These are phyloP conservation scores for Datura wrightii DNA, from an alignment of 257 asterid species.

Conservation along the genomic window DNA sequence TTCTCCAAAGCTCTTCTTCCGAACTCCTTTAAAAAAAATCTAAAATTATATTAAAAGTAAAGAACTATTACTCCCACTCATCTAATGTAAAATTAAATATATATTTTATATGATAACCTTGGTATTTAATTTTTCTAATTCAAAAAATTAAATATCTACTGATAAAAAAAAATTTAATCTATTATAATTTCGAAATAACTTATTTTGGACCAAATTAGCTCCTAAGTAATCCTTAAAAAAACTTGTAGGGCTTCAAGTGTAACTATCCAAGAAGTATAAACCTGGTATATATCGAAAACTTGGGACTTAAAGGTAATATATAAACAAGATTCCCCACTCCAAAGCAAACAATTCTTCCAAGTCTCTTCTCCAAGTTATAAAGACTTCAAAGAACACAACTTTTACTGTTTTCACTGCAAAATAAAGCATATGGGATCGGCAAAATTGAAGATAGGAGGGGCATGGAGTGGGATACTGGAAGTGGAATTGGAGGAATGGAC, in stretches of 20 bases:
- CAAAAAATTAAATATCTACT: no score
- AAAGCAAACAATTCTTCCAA: background rate
- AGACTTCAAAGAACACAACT: background rate
- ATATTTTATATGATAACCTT: no score
- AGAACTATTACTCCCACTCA: no score
- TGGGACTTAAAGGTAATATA: background rate
- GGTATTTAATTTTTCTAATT: no score
- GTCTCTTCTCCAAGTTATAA: background rate
- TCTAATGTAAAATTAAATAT: no score
- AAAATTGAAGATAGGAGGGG: conserved; percentile 83
- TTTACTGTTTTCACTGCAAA: background rate
- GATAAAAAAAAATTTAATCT: no score
- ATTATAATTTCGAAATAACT: background rate
- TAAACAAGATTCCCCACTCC: background rate
- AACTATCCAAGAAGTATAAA: background rate
- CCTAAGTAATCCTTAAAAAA: background rate
- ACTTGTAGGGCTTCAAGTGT: background rate
- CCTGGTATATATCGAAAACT: background rate
- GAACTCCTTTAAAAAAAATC: no score
- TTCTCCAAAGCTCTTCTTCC: no score
- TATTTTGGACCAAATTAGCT: no score
- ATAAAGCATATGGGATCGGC: conserved; percentile 47
- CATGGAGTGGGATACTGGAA: conserved; percentile 90
- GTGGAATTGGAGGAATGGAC: conserved; percentile 84
- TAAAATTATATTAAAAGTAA: no score